Base-by-base conservation (phyloP, 768 basidiomycete species). In the Suillus variegatus region DNA sequence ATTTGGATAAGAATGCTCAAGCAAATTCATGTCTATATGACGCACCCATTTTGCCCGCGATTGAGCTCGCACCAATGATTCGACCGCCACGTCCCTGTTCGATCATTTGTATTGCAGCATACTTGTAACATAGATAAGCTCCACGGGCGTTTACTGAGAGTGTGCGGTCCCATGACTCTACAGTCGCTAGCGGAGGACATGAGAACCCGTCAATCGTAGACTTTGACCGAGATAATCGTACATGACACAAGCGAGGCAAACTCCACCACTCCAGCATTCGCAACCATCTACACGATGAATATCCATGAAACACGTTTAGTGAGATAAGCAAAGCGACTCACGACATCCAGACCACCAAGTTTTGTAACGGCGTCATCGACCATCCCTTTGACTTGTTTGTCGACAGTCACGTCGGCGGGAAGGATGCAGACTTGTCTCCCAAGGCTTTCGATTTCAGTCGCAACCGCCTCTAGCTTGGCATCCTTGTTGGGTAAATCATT, bases 51-150 rank as follows among this genome's bases (percentile, higher is more conserved):
- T 65, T 71, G 22, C 68, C 70, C 1, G 41, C 47, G 9, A 65
- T 0, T 6, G 72, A 76, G 28, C 68, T 70, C 9, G 75, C 75
- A 1, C 88, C 84, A 35, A 89, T 81, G 65, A 90, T 85, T 20
- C 84, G 78, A 1, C 88, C 86, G 18, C 86, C 82, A 6, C 74
- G 76, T 0, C 82, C 81, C 75, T 85, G 85, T 10, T 70, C 64
- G 10, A 87, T 79, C 89, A 90, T 90, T 68, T 85, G 83, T 61
- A 76, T 77, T 20, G 85, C 88, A 2, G 88, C 89, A 65, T 88
- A 80, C 62, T 88, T 86, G 54, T 89, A 89, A 71, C 86, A 89
- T 66, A 86, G 80, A 76, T 85, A 88, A 2, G 81, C 76, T 44
- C 87, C 88, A 62, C 84, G 82, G 66, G 82, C 78, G 69, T 90